Evolutionary conservation across 306 rosid species (phyloP), one percentile per base, ranked within the genome.

Genomic region (Hippophae tibetana): DNA sequence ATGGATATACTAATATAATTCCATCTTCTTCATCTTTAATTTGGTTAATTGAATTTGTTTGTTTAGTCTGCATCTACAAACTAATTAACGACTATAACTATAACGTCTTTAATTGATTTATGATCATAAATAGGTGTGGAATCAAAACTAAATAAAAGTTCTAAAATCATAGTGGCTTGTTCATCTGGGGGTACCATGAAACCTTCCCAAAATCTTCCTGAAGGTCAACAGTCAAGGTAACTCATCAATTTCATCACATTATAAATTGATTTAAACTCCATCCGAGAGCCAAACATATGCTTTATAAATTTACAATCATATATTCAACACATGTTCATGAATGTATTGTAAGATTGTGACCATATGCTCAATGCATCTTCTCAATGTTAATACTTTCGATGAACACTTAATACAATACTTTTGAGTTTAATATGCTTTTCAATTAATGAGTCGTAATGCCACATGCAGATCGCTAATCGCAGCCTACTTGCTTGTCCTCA

Each of bases 201-300:
- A 77, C 99, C 99, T 46, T 43, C 99, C 52, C 99, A 88, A 78
- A 88, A 66, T 80, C 93, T 92, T 48, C 95, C 99, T 8, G 90
- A 92, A 75, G 99, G 99, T 54, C 89, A 85, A 82, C 96, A 92
- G 66, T 92, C 96, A 69, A 92, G 95, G 99, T 88, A 63, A 31
- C 9, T 27, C 9, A 56, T 31, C 42, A 5, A 5, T n/a, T 50
- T 14, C 40, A 25, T 38, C 10, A 23, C 52, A 6, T 46, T 8
- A 44, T 31, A 49, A 8, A 42, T 47, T 18, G 52, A 8, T 47
- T 12, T 55, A 31, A 18, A 9, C 5, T 46, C 5, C 38, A 5
- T 46, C 50, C 13, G 11, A 10, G 44, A 31, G 38, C 38, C 1
- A 31, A 31, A 31, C 38, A 31, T 31, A 31, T 31, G 38, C 38